Evolutionary conservation across 2,329 filamentous ascomycete species (phyloP).

Genomic region (Cyphellophora europaea): DNA sequence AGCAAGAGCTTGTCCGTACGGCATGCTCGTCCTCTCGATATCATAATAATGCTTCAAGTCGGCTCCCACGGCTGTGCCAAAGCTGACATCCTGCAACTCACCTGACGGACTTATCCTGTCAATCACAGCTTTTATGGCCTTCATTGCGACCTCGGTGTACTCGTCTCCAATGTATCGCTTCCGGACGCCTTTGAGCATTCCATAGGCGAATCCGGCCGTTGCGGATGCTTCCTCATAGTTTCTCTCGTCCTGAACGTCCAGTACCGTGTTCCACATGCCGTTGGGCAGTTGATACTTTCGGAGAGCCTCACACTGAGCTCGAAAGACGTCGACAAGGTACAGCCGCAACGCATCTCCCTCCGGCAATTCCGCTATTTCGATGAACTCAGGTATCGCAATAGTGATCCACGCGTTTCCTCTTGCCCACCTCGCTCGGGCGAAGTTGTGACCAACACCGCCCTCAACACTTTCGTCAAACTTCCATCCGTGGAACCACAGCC

Average conservation of each 20-base stretch:
- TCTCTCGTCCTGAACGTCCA: constrained; percentile 58
- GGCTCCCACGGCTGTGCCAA: constrained; percentile 69
- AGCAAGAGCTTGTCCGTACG: constrained; percentile 76
- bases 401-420: constrained; percentile 60
- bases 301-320: constrained; percentile 60
- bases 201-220: constrained; percentile 72
- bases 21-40: constrained; percentile 70
- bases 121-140: constrained; percentile 58
- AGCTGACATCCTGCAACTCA: constrained; percentile 65
- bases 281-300: constrained; percentile 48
- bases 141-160: constrained; percentile 51
- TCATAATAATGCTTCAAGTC: constrained; percentile 67
- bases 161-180: constrained; percentile 59
- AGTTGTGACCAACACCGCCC: constrained; percentile 47
- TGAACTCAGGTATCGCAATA: constrained; percentile 73
- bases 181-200: constrained; percentile 63
- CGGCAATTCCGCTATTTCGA: constrained; percentile 55
- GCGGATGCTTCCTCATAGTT: constrained; percentile 70
- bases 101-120: constrained; percentile 57
- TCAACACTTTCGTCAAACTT: constrained; percentile 52
- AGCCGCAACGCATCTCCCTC: constrained; percentile 50
- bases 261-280: constrained; percentile 66
- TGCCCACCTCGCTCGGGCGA: constrained; percentile 47
- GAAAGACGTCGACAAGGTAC: constrained; percentile 44
- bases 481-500: constrained; percentile 77